These are phyloP conservation scores for Helicostylum pulchrum DNA, from an alignment of 192 early-diverging fungal genomes.

Conservation along the genomic window DNA sequence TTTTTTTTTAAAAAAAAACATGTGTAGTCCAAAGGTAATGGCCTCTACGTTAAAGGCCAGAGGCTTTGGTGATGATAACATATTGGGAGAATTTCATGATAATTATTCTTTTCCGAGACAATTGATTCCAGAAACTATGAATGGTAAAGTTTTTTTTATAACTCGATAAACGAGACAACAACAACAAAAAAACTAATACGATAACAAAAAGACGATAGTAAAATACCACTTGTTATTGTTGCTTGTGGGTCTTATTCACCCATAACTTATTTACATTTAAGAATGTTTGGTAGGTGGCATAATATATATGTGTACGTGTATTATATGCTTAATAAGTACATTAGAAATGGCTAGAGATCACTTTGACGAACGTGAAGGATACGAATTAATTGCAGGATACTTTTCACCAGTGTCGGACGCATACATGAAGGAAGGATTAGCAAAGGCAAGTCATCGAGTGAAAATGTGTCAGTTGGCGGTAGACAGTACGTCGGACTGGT, in stretches of 20 bases:
- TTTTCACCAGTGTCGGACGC: constrained; percentile 95
- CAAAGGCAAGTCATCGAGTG: constrained; percentile 81
- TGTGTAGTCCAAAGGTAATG: constrained; percentile 28
- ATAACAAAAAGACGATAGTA: constrained; percentile 50
- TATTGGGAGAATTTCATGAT: constrained; percentile 8
- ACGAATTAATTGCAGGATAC: constrained; percentile 92
- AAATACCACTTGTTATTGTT: constrained; percentile 85
- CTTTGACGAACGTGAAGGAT: constrained; percentile 64
- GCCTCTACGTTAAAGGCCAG: constrained; percentile 18
- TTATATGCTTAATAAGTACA: not conserved
- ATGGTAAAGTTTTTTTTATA: constrained; percentile 7
- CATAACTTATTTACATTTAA: constrained; percentile 93
- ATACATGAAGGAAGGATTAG: constrained; percentile 92
- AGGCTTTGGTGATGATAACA: not conserved
- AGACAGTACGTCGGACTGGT: constrained; percentile 79
- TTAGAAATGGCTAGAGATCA: constrained; percentile 95
- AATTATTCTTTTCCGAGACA: constrained; percentile 31
- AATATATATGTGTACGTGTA: too few species aligned
- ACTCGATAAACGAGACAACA: not conserved
- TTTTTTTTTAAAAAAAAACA: constrained; percentile 7
- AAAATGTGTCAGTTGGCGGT: constrained; percentile 90
- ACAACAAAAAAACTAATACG: not conserved
- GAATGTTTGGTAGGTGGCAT: constrained; percentile 94
- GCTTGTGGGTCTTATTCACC: constrained; percentile 98
- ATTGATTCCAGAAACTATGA: constrained; percentile 19